A percentile compares a stretch with the other conserved stretches of the same genome.
Evolutionary conservation across 352 stramenopile genomes (phyloP).

Genomic region (Globisporangium yorkense): DNA sequence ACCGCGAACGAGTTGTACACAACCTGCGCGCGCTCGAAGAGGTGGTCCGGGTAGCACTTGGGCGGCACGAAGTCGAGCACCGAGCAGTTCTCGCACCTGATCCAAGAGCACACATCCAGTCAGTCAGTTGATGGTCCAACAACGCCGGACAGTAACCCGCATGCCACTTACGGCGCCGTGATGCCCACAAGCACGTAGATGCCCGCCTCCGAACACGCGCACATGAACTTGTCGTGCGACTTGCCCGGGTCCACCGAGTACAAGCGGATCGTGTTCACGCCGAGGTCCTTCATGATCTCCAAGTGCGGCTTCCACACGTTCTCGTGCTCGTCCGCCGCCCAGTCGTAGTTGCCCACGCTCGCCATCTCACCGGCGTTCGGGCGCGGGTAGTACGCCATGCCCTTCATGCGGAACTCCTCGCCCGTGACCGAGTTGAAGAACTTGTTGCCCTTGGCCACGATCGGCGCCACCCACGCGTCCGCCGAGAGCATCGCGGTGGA

Average conservation of each 20-base stretch:
- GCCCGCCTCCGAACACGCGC: constrained; percentile 44
- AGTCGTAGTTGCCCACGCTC: constrained; percentile 57
- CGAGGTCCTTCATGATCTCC: constrained; percentile 41
- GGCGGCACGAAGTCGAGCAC: constrained; percentile 33
- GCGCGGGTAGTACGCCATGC: constrained; percentile 65
- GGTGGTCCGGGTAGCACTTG: constrained; percentile 40
- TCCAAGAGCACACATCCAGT: background rate
- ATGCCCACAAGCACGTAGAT: constrained; percentile 77
- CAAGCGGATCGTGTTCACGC: constrained; percentile 60
- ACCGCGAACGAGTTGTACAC: constrained; percentile 69
- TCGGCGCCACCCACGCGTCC: constrained; percentile 40
- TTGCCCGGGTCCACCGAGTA: constrained; percentile 59
- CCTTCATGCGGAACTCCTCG: constrained; percentile 63
- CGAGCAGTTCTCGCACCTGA: constrained; percentile 52
- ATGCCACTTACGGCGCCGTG: constrained; percentile 28
- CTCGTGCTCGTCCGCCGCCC: constrained; percentile 50
- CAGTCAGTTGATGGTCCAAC: background rate
- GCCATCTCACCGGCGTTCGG: constrained; percentile 52
- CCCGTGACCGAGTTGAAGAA: constrained; percentile 72
- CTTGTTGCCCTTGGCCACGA: constrained; percentile 72
- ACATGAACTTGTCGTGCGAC: constrained; percentile 79
- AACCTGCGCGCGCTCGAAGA: constrained; percentile 55
- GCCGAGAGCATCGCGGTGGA: background rate
- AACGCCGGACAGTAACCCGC: background rate
- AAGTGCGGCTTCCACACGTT: constrained; percentile 47